Evolutionary conservation across 495 filamentous ascomycete species (phyloP), one percentile per base, ranked within the genome.

Genomic region (Jackrogersella multiformis): DNA sequence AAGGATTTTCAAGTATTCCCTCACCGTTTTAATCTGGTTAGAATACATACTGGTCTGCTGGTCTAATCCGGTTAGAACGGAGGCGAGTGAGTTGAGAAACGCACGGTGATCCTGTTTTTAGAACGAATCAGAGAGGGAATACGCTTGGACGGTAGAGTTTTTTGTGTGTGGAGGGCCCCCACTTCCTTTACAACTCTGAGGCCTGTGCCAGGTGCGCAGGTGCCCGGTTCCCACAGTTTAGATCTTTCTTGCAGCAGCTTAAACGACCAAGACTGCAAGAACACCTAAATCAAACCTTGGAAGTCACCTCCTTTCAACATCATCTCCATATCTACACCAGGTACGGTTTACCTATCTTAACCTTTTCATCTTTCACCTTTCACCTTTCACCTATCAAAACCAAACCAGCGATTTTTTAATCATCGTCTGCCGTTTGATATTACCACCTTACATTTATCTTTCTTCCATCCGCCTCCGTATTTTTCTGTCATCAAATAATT

Each of bases 241-340:
- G 66, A 69, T 69, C 66, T 48, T 64, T 68, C 65, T 69, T 69
- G 59, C 66, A 63, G 57, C 48, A 52, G 42, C 55, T 55, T 42
- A 66, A 56, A 66, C 63, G 44, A 55, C 48, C 46, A n/a, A n/a
- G n/a, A n/a, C n/a, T n/a, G n/a, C n/a, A n/a, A n/a, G n/a, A n/a
- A n/a, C n/a, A n/a, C n/a, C n/a, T n/a, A n/a, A n/a, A n/a, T n/a
- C n/a, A n/a, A n/a, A n/a, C n/a, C n/a, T n/a, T 53, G 53, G 39
- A 58, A 48, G 53, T 44, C 26, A 30, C 63, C 46, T 42, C 48
- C 45, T 49, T 49, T 49, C 45, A 49, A 49, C 45, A 49, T 30
- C 45, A 32, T 28, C 44, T 38, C n/a, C n/a, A n/a, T n/a, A 30
- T 7, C 26, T 30, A 30, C 7, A 30, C 26, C 41, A n/a, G n/a